A percentile compares a stretch with the other conserved stretches of the same genome.
Evolutionary conservation across 2,329 filamentous ascomycete genomes (phyloP).

Genomic region (Aspergillus awamori): DNA sequence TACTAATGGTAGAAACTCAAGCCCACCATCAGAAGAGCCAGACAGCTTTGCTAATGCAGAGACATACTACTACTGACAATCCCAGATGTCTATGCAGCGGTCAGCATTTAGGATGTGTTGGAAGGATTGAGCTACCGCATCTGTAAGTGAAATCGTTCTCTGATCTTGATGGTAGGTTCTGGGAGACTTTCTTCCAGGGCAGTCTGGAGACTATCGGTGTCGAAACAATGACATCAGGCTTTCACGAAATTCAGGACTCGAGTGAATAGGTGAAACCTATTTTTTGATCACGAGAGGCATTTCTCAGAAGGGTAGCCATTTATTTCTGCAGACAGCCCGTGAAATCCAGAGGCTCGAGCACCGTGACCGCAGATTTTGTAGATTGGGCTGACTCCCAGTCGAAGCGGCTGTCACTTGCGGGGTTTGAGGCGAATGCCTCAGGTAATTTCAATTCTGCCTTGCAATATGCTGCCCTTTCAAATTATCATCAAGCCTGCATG

Average conservation of each 20-base stretch:
- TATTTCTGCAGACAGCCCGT: background rate
- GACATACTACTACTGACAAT: no score
- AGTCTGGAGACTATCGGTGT: background rate
- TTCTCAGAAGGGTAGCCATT: background rate
- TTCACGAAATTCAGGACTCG: no score
- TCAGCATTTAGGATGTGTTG: background rate
- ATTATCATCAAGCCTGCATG: background rate
- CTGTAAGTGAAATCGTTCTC: no score
- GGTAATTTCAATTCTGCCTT: background rate
- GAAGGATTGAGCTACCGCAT: background rate
- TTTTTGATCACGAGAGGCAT: no score
- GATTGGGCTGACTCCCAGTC: background rate
- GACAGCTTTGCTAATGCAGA: no score
- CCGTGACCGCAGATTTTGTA: background rate
- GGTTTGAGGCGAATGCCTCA: background rate
- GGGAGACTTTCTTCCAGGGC: background rate
- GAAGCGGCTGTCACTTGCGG: background rate
- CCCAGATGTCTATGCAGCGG: background rate
- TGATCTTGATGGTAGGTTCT: background rate
- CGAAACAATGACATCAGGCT: background rate
- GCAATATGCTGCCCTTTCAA: background rate
- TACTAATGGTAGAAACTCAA: no score
- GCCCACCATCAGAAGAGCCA: no score
- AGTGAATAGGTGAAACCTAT: no score
- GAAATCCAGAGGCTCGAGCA: background rate